Percentiles rank a stretch among this genome's conserved stretches.
Conservation (phyloP, 2,329 filamentous ascomycete genomes). For the Colletotrichum lindemuthianum region DNA sequence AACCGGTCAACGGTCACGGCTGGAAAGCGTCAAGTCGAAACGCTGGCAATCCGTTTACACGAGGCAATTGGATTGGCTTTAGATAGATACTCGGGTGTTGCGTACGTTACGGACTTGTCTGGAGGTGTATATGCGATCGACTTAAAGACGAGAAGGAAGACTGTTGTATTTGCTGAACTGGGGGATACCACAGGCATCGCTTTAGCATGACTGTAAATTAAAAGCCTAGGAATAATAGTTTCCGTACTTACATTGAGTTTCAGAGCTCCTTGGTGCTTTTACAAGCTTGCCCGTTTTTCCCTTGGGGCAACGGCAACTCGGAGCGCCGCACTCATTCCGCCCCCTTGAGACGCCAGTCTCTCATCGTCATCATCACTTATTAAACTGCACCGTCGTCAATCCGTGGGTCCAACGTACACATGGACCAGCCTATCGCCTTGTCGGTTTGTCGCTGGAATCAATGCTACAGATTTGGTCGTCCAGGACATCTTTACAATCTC, state of each 20-base stretch:
- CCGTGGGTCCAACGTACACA: no score
- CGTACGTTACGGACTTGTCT: constrained; percentile 13
- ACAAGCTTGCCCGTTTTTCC: no score
- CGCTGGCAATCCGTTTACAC: constrained; percentile 15
- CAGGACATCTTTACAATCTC: no score
- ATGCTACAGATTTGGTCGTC: no score
- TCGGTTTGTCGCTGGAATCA: no score
- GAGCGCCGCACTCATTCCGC: no score
- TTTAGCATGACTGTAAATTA: background rate
- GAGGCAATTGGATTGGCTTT: constrained; percentile 13
- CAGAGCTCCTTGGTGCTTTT: constrained; percentile 46
- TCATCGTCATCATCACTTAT: no score
- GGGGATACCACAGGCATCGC: constrained; percentile 13
- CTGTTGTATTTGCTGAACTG: constrained; percentile 9
- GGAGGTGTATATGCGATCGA: constrained; percentile 16
- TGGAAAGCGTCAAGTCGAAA: background rate
- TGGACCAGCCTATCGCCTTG: no score
- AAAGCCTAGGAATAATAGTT: background rate
- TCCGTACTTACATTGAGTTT: constrained; percentile 26
- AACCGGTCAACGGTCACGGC: background rate
- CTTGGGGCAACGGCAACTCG: no score
- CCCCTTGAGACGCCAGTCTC: no score
- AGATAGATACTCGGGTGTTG: background rate
- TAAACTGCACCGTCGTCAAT: no score
- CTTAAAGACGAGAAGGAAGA: constrained; percentile 1